Base-by-base conservation (phyloP, 345 rosid species). In the Boechera divaricarpa region DNA sequence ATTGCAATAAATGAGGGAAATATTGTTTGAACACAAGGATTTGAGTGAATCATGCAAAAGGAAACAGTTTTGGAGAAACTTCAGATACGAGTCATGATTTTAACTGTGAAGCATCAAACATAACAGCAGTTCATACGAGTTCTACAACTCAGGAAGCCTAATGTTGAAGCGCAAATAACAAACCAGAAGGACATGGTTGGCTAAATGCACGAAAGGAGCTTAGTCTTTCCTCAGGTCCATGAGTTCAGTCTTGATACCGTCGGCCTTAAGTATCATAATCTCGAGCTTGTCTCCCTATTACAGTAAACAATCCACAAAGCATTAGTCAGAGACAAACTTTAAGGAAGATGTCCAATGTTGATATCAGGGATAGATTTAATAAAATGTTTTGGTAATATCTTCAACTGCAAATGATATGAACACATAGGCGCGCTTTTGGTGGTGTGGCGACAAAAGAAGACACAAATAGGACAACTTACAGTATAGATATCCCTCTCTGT, bases 401-500 rank as follows among this genome's bases (percentile, higher is more conserved):
- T 18, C 13, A 52, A 51, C 21, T 44, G 15, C 39, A 33, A 24
- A 31, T 7, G 13, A 33, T 28, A 26, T 21, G 57, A n/a, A 16
- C 3, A 73, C 32, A 42, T 67, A 35, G 38, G 24, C 13, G 7
- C 38, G 59, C 21, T 48, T 68, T 6, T 15, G 28, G 28, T 26
- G 47, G 72, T 3, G 6, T 52, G 60, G 45, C 24, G 9, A 36
- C 39, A 10, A 56, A 62, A 13, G n/a, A 18, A 63, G 7, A 44
- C 35, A 64, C 67, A 42, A 31, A 4, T 15, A 18, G 63, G 62
- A 48, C 51, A 66, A 83, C 96, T 86, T 82, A 91, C 97, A 53
- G 99, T 93, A 84, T 93, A 93, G 64, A 93, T 91, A 80, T 96
- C 99, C 66, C 97, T 91, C 88, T 96, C 98, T 3, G 97, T 87